Evolutionary conservation across 2,329 filamentous ascomycete species (phyloP).

Genomic region (Dactylella cylindrospora): DNA sequence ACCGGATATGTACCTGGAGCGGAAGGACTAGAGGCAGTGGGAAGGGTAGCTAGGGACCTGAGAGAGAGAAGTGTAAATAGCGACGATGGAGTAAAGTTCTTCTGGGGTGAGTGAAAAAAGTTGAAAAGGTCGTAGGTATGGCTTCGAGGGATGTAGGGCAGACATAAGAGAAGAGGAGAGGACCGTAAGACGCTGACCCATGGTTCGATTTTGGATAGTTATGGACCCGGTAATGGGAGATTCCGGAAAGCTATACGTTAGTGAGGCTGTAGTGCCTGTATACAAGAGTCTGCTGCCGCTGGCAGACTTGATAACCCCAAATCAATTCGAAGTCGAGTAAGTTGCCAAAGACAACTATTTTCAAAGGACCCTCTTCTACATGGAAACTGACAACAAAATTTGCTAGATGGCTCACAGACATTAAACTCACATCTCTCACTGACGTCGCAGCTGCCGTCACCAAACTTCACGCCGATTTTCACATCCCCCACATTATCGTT

Average conservation of each 20-base stretch:
- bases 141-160: not conserved
- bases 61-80: conserved; percentile 64
- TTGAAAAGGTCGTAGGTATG: too few species aligned
- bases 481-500: conserved; percentile 84
- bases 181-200: too few species aligned
- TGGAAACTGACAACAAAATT: not conserved
- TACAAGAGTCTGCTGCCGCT: conserved; percentile 78
- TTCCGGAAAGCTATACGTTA: conserved; percentile 87
- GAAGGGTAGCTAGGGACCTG: conserved; percentile 78
- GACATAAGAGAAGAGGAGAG: too few species aligned
- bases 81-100: conserved; percentile 70
- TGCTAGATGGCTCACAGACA: conserved; percentile 76
- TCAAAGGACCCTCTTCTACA: conserved; percentile 5
- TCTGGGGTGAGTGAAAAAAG: conserved; percentile 67
- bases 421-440: conserved; percentile 74
- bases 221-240: conserved; percentile 98
- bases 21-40: conserved; percentile 78
- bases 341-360: not conserved
- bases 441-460: conserved; percentile 74
- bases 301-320: conserved; percentile 89
- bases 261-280: conserved; percentile 83
- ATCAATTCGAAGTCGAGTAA: conserved; percentile 96
- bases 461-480: conserved; percentile 72
- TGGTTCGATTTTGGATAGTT: conserved; percentile 56
- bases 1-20: conserved; percentile 93